phyloP scores from a whole-genome alignment of 345 rosid genomes.

The Populus pruinosa region DNA sequence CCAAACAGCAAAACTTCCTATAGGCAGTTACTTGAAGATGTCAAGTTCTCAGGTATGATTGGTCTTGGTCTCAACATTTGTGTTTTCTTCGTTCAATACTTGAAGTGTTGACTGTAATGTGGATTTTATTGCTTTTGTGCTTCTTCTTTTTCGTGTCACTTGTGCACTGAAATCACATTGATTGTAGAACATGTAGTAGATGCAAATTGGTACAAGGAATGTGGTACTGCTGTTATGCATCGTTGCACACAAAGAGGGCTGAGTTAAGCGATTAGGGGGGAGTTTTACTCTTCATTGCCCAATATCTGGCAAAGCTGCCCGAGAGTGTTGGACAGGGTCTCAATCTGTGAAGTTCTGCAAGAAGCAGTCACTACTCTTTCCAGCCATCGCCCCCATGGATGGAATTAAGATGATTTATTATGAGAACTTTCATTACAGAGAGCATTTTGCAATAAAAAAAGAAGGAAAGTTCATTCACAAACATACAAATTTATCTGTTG shows the following conservation, averaged over 20 bases:
- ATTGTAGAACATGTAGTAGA: neutral
- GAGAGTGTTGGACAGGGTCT: neutral
- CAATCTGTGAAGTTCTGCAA: neutral
- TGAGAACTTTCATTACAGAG: neutral
- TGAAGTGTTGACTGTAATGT: neutral
- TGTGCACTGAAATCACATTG: neutral
- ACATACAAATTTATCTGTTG: neutral
- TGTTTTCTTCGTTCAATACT: neutral
- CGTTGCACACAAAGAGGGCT: neutral
- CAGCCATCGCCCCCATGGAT: neutral
- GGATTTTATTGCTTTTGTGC: neutral
- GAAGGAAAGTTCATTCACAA: neutral
- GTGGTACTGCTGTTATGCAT: neutral
- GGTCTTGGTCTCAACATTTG: neutral
- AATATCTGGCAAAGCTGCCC: neutral
- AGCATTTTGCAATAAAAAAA: neutral
- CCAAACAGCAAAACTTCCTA: constrained; percentile 82
- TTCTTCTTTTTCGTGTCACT: neutral
- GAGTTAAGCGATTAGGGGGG: neutral
- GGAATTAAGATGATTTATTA: neutral
- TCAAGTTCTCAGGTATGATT: constrained; percentile 80
- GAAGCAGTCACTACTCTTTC: neutral
- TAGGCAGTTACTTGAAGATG: constrained; percentile 85
- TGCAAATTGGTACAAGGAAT: neutral
- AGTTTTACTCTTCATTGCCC: neutral